Conservation (phyloP, 345 rosid genomes). For the Xanthoceras sorbifolium region DNA sequence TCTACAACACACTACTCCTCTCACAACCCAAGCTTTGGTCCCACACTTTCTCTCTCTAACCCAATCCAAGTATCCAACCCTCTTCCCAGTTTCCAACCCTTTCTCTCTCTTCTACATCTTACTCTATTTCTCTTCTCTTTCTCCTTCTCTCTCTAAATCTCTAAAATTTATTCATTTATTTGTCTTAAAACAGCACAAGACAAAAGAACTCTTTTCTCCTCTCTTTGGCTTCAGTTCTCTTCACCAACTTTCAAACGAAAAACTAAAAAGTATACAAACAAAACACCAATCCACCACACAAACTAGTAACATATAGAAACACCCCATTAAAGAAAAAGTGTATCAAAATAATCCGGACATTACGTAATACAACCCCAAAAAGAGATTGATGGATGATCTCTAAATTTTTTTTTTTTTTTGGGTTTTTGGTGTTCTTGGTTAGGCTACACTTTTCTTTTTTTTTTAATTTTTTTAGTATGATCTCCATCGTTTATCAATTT, state of each 20-base stretch:
- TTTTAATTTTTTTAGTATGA: too few species aligned
- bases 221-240: constrained; percentile 8
- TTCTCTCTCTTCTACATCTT: too few species aligned
- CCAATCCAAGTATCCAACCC: not conserved
- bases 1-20: not conserved
- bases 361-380: not conserved
- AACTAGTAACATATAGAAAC: not conserved
- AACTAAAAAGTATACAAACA: not conserved
- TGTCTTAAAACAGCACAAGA: not conserved
- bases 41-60: not conserved
- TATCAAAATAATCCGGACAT: constrained; percentile 1
- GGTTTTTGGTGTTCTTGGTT: too few species aligned
- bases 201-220: not conserved
- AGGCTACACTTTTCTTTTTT: too few species aligned
- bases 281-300: not conserved
- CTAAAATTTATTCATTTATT: not conserved
- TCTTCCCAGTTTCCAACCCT: too few species aligned
- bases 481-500: too few species aligned
- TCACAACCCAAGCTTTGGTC: constrained; percentile 6
- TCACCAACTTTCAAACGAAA: constrained; percentile 12
- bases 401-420: too few species aligned
- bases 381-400: too few species aligned
- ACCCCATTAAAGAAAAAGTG: not conserved
- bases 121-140: not conserved
- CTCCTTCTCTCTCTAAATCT: constrained; percentile 25